Percentiles rank a stretch among this genome's conserved stretches.
phyloP scores from a whole-genome alignment of 2,329 filamentous ascomycete genomes.

The Teratosphaeria destructans region DNA sequence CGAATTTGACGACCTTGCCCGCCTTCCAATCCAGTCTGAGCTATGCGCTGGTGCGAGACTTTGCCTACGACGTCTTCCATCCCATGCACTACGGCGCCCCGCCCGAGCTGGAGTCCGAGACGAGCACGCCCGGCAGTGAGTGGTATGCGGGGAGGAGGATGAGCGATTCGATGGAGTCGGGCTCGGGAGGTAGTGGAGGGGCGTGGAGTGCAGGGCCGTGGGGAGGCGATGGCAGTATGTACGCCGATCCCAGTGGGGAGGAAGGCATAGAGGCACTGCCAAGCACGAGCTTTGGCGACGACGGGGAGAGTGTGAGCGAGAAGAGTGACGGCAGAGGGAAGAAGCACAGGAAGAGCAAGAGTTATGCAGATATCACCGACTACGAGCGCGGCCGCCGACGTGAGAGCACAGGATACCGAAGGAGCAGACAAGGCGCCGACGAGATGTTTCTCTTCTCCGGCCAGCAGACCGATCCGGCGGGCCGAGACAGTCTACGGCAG shows the following conservation, averaged over 20 bases:
- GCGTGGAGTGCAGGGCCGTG: conserved; percentile 45
- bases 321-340: conserved; percentile 1
- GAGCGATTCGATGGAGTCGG: conserved; percentile 51
- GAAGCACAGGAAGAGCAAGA: conserved; percentile 34
- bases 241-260: conserved; percentile 13
- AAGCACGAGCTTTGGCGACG: conserved; percentile 24
- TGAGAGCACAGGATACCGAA: conserved; percentile 48
- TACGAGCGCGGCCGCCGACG: conserved; percentile 36
- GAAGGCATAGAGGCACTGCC: conserved; percentile 22
- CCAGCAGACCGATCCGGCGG: conserved; percentile 19
- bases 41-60: conserved; percentile 90
- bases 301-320: neutral
- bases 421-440: conserved; percentile 5
- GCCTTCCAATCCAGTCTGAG: conserved; percentile 74
- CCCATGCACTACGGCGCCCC: conserved; percentile 92
- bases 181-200: conserved; percentile 11
- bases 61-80: conserved; percentile 75
- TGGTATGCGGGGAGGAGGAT: conserved; percentile 61
- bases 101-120: conserved; percentile 62
- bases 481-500: conserved; percentile 19
- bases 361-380: conserved; percentile 93
- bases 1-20: conserved; percentile 66
- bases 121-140: conserved; percentile 78
- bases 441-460: conserved; percentile 24
- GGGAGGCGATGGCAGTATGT: conserved; percentile 26